phyloP scores from a whole-genome alignment of 2,329 filamentous ascomycete species.

The Fusarium veterinarium region DNA sequence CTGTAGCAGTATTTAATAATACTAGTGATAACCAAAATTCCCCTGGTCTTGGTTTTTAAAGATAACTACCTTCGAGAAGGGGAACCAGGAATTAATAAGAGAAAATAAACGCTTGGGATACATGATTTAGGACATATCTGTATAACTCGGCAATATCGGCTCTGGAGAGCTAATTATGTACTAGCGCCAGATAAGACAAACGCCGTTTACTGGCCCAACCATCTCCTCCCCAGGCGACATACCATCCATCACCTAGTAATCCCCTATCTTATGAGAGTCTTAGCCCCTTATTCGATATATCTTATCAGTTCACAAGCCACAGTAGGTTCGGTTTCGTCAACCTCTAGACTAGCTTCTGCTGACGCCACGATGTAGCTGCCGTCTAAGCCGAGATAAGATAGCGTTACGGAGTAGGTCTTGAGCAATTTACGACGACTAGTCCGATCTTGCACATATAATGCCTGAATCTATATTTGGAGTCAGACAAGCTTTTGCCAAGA shows the following conservation, averaged over 20 bases:
- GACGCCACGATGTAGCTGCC: background rate
- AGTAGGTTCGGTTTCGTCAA: background rate
- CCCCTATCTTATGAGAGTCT: background rate
- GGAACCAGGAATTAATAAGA: too few relatives aligned
- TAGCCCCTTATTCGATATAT: fast-evolving
- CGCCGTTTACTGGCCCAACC: fast-evolving
- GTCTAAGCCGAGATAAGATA: background rate
- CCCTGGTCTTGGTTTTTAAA: too few relatives aligned
- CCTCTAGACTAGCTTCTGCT: background rate
- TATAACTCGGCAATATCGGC: background rate
- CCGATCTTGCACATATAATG: background rate
- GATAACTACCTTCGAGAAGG: too few relatives aligned
- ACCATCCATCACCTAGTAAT: background rate
- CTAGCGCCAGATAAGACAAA: background rate
- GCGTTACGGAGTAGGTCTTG: background rate
- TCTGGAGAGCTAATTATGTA: fast-evolving
- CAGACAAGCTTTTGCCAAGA: background rate
- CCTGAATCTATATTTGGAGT: background rate
- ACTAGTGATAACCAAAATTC: too few relatives aligned
- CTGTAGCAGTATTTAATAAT: too few relatives aligned
- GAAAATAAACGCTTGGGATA: too few relatives aligned
- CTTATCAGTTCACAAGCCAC: background rate
- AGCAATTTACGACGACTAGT: background rate
- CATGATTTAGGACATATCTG: too few relatives aligned
- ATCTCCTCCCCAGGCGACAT: background rate